A percentile compares a stretch with the other conserved stretches of the same genome.
phyloP scores from a whole-genome alignment of 352 stramenopile species.

The Phytophthora pisi region DNA sequence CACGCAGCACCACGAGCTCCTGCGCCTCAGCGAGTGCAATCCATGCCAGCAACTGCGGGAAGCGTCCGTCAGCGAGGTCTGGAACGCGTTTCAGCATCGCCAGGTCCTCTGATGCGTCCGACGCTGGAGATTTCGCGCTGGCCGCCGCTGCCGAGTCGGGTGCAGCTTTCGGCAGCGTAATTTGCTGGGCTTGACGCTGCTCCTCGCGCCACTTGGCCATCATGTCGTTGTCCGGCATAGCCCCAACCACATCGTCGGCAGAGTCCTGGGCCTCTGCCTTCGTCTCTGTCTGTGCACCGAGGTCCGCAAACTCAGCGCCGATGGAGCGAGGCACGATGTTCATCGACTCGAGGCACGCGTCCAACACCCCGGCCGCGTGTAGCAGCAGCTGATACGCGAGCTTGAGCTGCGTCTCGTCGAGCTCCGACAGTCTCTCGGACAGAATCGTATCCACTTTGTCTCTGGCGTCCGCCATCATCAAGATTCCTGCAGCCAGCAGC shows the following conservation, averaged over 20 bases:
- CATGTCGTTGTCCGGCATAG: conserved; percentile 38
- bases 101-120: conserved; percentile 30
- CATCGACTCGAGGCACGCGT: conserved; percentile 56
- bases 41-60: conserved; percentile 58
- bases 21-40: conserved; percentile 68
- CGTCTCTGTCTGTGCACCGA: conserved; percentile 25
- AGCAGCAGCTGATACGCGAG: conserved; percentile 70
- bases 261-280: neutral
- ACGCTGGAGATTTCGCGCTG: conserved; percentile 1
- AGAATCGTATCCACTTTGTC: conserved; percentile 53
- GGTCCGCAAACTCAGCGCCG: conserved; percentile 42
- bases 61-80: conserved; percentile 57
- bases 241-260: neutral
- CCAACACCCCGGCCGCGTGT: conserved; percentile 57
- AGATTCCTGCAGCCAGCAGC: conserved; percentile 50
- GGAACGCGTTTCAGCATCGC: conserved; percentile 51
- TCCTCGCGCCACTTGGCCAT: conserved; percentile 69
- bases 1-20: conserved; percentile 68
- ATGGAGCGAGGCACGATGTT: conserved; percentile 34
- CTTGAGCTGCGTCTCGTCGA: conserved; percentile 71
- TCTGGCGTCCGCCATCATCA: conserved; percentile 52
- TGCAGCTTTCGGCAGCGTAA: conserved; percentile 4
- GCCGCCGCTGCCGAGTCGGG: conserved; percentile 1
- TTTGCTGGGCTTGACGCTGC: conserved; percentile 34
- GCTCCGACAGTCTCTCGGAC: conserved; percentile 42